These are phyloP conservation scores for Rhytidiadelphus loreus DNA, from an alignment of 225 moss, liverwort and hornwort species.

Conservation along the genomic window DNA sequence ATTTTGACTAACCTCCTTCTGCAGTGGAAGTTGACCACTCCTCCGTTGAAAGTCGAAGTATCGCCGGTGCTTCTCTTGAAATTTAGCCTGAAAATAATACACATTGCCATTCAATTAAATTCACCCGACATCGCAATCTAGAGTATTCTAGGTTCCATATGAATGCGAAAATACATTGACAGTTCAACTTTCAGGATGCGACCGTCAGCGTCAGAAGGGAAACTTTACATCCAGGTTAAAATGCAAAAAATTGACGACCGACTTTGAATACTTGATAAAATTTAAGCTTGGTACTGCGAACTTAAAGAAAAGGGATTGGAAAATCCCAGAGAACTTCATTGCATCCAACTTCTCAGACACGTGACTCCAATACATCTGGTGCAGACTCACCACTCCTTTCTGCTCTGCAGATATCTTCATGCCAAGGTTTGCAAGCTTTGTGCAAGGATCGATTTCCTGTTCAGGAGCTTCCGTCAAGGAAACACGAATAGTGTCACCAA, in stretches of 20 bases:
- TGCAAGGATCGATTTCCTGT: conserved; percentile 92
- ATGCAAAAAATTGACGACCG: neutral
- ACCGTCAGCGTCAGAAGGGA: neutral
- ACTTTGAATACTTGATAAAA: neutral
- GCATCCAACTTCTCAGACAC: neutral
- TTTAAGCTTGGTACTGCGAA: neutral
- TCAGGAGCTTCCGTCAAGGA: conserved; percentile 97
- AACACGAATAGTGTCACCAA: conserved; percentile 95
- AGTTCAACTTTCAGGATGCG: neutral
- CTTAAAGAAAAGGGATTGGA: neutral
- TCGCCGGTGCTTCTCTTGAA: conserved; percentile 78
- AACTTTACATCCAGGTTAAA: neutral
- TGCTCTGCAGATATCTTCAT: conserved; percentile 63
- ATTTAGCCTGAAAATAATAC: conserved; percentile 34
- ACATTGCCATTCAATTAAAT: neutral
- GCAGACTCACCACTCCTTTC: conserved; percentile 59
- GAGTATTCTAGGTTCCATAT: neutral
- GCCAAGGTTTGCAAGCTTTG: conserved; percentile 76
- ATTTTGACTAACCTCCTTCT: conserved; percentile 57
- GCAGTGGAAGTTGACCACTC: conserved; percentile 75
- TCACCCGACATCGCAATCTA: neutral
- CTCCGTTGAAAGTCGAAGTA: conserved; percentile 95
- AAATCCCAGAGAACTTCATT: neutral
- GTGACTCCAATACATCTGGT: neutral
- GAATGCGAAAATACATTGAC: neutral